Percentiles rank a stretch among this genome's conserved stretches.
Evolutionary conservation across 2,329 filamentous ascomycete genomes (phyloP).

Genomic region (Paracamarosporium sp.): DNA sequence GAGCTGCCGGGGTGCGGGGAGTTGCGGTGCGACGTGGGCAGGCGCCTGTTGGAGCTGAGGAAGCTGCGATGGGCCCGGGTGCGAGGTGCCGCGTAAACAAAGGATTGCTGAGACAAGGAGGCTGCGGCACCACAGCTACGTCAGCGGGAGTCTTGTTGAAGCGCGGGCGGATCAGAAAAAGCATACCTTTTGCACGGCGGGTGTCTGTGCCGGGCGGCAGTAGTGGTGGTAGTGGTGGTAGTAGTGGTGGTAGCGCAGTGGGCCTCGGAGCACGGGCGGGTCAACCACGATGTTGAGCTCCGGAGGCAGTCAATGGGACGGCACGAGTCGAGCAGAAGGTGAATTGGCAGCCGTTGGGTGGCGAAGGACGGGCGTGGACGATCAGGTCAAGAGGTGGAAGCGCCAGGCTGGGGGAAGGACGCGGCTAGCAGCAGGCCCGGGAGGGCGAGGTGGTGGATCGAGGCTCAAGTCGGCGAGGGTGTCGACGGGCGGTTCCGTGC

Average conservation of each 20-base stretch:
- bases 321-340: constrained; percentile 1
- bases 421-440: constrained; percentile 12
- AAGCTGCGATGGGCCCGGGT: constrained; percentile 8
- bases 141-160: constrained; percentile 24
- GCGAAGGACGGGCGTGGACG: constrained; percentile 11
- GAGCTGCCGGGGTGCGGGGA: constrained; percentile 5
- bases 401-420: constrained; percentile 15
- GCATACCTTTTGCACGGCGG: constrained; percentile 27
- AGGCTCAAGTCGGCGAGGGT: constrained; percentile 1
- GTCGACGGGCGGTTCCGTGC: constrained; percentile 9
- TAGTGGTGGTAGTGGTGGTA: no score
- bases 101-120: constrained; percentile 28
- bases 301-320: constrained; percentile 19
- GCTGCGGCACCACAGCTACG: constrained; percentile 25
- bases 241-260: constrained; percentile 13
- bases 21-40: constrained; percentile 13
- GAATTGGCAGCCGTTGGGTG: constrained; percentile 22
- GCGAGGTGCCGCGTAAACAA: constrained; percentile 29
- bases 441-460: neutral
- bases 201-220: constrained; percentile 5
- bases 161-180: constrained; percentile 6
- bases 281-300: constrained; percentile 17
- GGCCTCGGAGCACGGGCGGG: constrained; percentile 22
- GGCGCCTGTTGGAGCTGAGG: constrained; percentile 1
- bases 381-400: constrained; percentile 12